Evolutionary conservation across 805 yeast genomes (phyloP).

Genomic region (Cyberlindnera mycetangii): DNA sequence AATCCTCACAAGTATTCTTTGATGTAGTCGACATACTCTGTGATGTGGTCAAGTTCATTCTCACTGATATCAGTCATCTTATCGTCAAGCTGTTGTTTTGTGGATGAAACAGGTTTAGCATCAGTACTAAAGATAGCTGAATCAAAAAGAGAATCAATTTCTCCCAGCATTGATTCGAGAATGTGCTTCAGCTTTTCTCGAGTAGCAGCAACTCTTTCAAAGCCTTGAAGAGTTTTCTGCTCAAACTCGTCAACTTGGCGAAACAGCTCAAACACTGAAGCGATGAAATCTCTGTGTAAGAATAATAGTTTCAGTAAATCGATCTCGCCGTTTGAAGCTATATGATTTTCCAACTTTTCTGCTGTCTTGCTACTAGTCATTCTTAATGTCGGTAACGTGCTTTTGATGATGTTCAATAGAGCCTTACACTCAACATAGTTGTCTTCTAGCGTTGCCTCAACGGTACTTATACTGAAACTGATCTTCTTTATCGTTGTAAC

Average conservation of each 20-base stretch:
- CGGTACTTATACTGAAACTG: background rate
- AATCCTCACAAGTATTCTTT: background rate
- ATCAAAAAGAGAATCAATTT: background rate
- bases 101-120: background rate
- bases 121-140: too few species aligned
- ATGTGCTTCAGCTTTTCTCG: background rate
- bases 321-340: conserved; percentile 2
- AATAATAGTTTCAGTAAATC: background rate
- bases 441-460: background rate
- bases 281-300: background rate
- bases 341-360: conserved; percentile 1
- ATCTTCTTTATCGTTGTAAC: background rate
- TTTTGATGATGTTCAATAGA: background rate
- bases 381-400: background rate
- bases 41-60: background rate
- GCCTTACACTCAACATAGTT: background rate
- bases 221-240: background rate
- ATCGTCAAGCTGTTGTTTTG: background rate
- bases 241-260: conserved; percentile 8
- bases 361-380: background rate
- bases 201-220: background rate
- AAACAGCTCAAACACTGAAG: conserved; percentile 4
- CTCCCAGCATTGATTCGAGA: background rate
- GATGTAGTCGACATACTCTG: background rate
- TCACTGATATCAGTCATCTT: background rate